phyloP scores from a whole-genome alignment of 225 moss, liverwort and hornwort genomes.

The Bryoerythrophyllum caledonicum region DNA sequence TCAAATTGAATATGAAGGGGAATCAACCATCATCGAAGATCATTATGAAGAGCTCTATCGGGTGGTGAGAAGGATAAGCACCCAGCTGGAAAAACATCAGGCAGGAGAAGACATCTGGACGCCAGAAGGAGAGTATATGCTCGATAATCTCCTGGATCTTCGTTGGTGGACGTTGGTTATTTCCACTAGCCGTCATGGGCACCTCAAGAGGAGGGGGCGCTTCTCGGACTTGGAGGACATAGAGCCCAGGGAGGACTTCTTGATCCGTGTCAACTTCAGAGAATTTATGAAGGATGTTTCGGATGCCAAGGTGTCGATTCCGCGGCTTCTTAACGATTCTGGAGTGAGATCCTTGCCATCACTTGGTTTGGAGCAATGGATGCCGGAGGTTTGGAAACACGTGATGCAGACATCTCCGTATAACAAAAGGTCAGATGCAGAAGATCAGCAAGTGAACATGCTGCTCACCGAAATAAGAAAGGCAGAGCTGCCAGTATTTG shows the following conservation, averaged over 20 bases:
- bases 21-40: no score
- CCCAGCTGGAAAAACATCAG: neutral
- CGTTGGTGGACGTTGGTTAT: constrained; percentile 11
- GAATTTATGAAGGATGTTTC: neutral
- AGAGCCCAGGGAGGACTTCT: no score
- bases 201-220: no score
- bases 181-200: no score
- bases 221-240: no score
- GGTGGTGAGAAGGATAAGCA: neutral
- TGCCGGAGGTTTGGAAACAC: neutral
- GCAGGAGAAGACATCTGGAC: neutral
- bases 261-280: neutral
- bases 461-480: neutral
- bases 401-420: neutral
- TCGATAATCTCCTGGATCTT: constrained; percentile 4
- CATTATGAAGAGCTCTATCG: neutral
- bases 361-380: neutral
- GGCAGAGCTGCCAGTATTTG: neutral
- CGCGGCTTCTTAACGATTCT: neutral
- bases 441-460: neutral
- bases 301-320: neutral
- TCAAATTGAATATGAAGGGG: no score
- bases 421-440: neutral
- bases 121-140: neutral
- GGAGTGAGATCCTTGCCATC: neutral